Percentiles rank a stretch among this genome's conserved stretches.
These are phyloP conservation scores for Penstemon barbatus DNA, from an alignment of 257 asterid genomes.

Conservation along the genomic window DNA sequence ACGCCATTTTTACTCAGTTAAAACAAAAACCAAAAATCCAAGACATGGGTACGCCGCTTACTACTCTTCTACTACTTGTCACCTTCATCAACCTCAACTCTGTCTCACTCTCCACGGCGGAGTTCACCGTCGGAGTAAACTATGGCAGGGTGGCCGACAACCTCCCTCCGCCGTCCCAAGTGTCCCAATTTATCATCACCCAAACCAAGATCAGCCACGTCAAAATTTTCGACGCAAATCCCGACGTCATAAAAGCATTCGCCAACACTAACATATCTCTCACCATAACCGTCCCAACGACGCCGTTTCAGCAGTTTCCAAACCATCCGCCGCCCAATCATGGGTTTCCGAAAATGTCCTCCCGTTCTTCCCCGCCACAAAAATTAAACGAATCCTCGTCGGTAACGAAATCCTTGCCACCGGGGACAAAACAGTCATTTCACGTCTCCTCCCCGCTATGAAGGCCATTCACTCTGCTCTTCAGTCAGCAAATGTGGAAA, in stretches of 20 bases:
- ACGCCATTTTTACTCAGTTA: too few relatives aligned
- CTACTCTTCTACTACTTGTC: not conserved
- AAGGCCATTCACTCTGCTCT: slow-evolving; percentile 44
- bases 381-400: slow-evolving; percentile 32
- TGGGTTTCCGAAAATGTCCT: slow-evolving; percentile 34
- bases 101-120: not conserved
- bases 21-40: too few relatives aligned
- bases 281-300: slow-evolving; percentile 42
- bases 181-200: slow-evolving; percentile 36
- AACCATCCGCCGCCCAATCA: slow-evolving; percentile 21
- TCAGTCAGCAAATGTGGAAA: slow-evolving; percentile 25
- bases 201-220: slow-evolving; percentile 43
- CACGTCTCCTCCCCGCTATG: slow-evolving; percentile 40
- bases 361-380: slow-evolving; percentile 31
- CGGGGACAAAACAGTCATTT: slow-evolving; percentile 28
- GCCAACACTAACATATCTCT: slow-evolving; percentile 40
- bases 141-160: slow-evolving; percentile 41
- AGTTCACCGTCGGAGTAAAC: slow-evolving; percentile 36
- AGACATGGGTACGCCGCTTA: too few relatives aligned
- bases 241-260: slow-evolving; percentile 38
- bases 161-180: slow-evolving; percentile 53
- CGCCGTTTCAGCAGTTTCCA: slow-evolving; percentile 23
- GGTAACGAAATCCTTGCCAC: slow-evolving; percentile 39
- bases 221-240: slow-evolving; percentile 50
- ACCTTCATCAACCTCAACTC: not conserved